Percentiles rank a stretch among this genome's conserved stretches.
These are phyloP conservation scores for Acacia pycnantha DNA, from an alignment of 331 rosid species.

Conservation along the genomic window DNA sequence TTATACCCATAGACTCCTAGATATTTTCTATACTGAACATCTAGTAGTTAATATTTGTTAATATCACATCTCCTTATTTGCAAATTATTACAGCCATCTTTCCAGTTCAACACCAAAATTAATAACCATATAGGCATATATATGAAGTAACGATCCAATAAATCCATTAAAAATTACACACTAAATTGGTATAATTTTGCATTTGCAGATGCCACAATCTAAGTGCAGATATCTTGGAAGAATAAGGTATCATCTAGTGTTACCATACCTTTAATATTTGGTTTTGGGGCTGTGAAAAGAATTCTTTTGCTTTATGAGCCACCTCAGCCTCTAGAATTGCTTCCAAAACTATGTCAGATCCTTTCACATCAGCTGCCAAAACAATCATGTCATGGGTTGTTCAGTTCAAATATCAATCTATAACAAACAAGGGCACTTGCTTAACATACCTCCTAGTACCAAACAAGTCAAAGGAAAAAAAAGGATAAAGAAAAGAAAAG, in stretches of 20 bases:
- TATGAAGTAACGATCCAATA: background rate
- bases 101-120: background rate
- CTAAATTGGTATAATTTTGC: constrained; percentile 1
- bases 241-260: constrained; percentile 1
- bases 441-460: background rate
- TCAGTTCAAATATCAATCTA: constrained; percentile 28
- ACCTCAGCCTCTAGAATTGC: constrained; percentile 65
- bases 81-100: background rate
- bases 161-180: background rate
- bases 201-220: constrained; percentile 24
- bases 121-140: background rate
- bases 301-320: constrained; percentile 74
- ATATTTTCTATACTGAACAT: background rate
- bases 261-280: constrained; percentile 41
- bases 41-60: background rate
- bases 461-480: background rate
- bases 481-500: background rate
- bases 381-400: constrained; percentile 30
- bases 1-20: too few relatives aligned
- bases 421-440: constrained; percentile 9
- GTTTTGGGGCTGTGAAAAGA: constrained; percentile 66
- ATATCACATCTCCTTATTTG: background rate
- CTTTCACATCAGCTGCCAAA: constrained; percentile 47
- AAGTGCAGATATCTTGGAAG: background rate
- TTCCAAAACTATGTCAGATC: constrained; percentile 75